A percentile compares a stretch with the other conserved stretches of the same genome.
Conservation (phyloP, 2,329 filamentous ascomycete species). For the Verticillium klebahnii region DNA sequence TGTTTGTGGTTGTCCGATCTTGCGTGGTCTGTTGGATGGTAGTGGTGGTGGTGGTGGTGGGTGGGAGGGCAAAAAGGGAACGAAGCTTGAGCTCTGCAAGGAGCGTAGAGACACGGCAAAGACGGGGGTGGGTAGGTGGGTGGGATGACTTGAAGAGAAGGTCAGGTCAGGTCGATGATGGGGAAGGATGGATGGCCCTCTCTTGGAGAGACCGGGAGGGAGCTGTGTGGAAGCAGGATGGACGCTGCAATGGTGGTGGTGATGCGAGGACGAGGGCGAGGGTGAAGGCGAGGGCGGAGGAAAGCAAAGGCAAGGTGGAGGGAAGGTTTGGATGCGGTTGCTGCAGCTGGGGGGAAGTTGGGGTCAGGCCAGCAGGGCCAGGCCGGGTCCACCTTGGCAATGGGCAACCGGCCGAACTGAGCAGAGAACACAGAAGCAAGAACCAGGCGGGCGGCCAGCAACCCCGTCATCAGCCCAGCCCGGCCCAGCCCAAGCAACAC, state of each 20-base stretch:
- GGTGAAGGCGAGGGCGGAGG: neutral
- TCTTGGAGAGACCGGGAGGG: constrained; percentile 9
- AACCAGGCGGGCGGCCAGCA: no score
- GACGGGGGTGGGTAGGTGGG: constrained; percentile 5
- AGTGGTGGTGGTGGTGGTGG: neutral
- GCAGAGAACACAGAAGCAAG: neutral
- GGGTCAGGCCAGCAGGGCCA: neutral
- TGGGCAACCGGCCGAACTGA: neutral
- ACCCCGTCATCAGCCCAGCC: neutral
- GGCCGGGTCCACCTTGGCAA: neutral
- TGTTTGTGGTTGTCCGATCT: constrained; percentile 5
- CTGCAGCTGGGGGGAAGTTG: constrained; percentile 1
- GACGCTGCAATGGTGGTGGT: constrained; percentile 9
- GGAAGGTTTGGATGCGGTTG: constrained; percentile 4
- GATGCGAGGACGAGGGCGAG: constrained; percentile 7
- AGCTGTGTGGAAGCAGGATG: constrained; percentile 1
- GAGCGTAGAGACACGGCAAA: constrained; percentile 12
- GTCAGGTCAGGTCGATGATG: constrained; percentile 7
- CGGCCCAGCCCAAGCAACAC: neutral
- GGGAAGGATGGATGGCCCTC: constrained; percentile 13
- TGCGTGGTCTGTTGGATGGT: constrained; percentile 7
- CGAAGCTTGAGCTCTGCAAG: constrained; percentile 11
- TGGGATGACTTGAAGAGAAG: constrained; percentile 12
- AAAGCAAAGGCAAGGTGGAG: constrained; percentile 1
- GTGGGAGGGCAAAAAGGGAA: constrained; percentile 6